Percentiles rank a stretch among this genome's conserved stretches.
Evolutionary conservation across 2,329 filamentous ascomycete genomes (phyloP).

Genomic region (Cladosporium phlei): DNA sequence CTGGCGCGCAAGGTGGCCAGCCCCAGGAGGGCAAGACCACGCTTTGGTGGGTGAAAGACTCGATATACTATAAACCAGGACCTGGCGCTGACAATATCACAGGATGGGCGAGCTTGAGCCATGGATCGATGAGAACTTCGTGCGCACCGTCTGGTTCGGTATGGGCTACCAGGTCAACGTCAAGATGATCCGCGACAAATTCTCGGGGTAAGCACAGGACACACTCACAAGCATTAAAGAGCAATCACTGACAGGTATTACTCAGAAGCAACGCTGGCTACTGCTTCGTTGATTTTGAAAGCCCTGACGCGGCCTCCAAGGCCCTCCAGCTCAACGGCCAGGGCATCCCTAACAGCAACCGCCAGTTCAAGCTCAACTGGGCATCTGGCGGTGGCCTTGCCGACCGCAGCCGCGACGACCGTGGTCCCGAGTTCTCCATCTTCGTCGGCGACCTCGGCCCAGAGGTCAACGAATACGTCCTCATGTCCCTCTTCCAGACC

Average conservation of each 20-base stretch:
- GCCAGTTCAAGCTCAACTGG: conserved; percentile 99
- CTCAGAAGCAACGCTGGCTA: conserved; percentile 84
- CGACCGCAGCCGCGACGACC: conserved; percentile 90
- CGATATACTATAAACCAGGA: neutral
- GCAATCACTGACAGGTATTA: conserved; percentile 11
- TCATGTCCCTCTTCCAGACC: conserved; percentile 94
- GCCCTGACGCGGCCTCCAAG: conserved; percentile 79
- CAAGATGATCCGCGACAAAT: conserved; percentile 99
- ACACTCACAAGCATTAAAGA: conserved; percentile 3
- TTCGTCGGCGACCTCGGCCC: conserved; percentile 97
- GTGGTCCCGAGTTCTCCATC: conserved; percentile 91
- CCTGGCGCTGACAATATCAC: conserved; percentile 14
- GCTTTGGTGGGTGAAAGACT: conserved; percentile 42
- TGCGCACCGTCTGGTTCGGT: conserved; percentile 89
- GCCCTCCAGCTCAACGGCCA: conserved; percentile 85
- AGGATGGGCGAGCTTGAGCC: conserved; percentile 99
- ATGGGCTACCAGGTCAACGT: conserved; percentile 95
- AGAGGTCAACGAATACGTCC: conserved; percentile 96
- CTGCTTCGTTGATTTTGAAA: conserved; percentile 92
- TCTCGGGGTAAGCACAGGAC: conserved; percentile 71
- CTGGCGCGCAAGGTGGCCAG: conserved; percentile 34
- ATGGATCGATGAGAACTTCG: conserved; percentile 99
- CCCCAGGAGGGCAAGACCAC: conserved; percentile 48
- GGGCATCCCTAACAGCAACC: conserved; percentile 86
- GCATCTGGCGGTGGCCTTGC: conserved; percentile 92